These are phyloP conservation scores for Ogataea dorogensis DNA, from an alignment of 805 yeast genomes.

Conservation along the genomic window DNA sequence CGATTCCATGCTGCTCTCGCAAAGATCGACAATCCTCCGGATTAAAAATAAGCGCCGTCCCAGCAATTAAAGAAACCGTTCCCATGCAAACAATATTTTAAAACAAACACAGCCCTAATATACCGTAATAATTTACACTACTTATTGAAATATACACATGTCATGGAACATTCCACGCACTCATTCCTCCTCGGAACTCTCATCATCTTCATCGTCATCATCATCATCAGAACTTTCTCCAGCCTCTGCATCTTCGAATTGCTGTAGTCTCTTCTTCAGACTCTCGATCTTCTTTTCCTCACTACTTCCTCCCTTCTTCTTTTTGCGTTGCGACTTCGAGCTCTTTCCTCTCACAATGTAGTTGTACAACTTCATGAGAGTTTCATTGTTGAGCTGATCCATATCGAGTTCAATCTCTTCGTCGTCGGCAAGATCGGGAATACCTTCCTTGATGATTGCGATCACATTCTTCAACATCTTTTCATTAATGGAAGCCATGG, in stretches of 20 bases:
- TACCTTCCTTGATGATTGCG: conserved; percentile 76
- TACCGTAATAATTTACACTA: conserved; percentile 20
- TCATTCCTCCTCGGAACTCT: conserved; percentile 33
- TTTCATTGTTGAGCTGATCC: conserved; percentile 84
- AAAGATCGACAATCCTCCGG: conserved; percentile 51
- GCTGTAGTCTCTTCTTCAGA: conserved; percentile 72
- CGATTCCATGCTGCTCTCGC: conserved; percentile 56
- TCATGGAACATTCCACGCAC: conserved; percentile 2
- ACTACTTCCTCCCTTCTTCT: conserved; percentile 49
- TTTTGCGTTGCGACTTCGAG: conserved; percentile 40
- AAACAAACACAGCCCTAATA: conserved; percentile 9
- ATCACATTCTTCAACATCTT: conserved; percentile 80
- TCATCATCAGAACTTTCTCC: conserved; percentile 69
- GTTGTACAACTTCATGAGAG: conserved; percentile 79
- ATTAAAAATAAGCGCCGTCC: conserved; percentile 57
- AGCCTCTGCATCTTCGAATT: conserved; percentile 53
- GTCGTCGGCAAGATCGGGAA: conserved; percentile 66
- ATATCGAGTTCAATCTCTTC: conserved; percentile 97
- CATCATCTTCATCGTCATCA: conserved; percentile 50
- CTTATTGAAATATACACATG: conserved; percentile 19
- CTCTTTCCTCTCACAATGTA: conserved; percentile 60
- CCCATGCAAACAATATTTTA: conserved; percentile 1
- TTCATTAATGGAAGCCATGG: conserved; percentile 72
- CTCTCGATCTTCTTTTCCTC: conserved; percentile 75
- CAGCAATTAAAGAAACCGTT: conserved; percentile 37